A percentile compares a stretch with the other conserved stretches of the same genome.
Conservation (phyloP, 129 eudicot species). For the Gnaphalium uliginosum region DNA sequence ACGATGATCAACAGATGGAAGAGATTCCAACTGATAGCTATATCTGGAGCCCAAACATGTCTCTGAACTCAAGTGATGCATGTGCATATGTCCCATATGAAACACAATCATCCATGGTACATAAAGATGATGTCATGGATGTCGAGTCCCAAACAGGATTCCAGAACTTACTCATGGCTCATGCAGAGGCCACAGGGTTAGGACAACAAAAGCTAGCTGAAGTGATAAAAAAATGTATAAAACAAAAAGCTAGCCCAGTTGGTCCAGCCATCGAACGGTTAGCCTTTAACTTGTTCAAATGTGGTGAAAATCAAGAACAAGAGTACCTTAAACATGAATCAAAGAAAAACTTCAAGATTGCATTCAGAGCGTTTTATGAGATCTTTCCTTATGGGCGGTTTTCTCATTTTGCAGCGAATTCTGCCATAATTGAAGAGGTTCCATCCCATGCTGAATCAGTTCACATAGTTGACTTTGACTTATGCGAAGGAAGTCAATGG, state of each 20-base stretch:
- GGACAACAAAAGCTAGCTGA: constrained; percentile 44
- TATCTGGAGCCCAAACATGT: constrained; percentile 41
- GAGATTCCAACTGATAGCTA: constrained; percentile 31
- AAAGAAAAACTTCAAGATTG: constrained; percentile 34
- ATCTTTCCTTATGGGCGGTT: constrained; percentile 53
- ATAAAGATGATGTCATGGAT: constrained; percentile 36
- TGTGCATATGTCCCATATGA: constrained; percentile 16
- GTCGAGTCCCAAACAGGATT: constrained; percentile 34
- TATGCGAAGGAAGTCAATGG: constrained; percentile 70
- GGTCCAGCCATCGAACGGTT: constrained; percentile 57
- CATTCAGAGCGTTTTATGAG: constrained; percentile 52
- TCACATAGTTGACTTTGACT: constrained; percentile 60
- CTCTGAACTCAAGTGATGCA: constrained; percentile 27
- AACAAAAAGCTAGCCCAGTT: constrained; percentile 42
- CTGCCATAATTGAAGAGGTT: constrained; percentile 56
- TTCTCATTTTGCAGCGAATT: constrained; percentile 65
- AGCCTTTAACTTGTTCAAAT: constrained; percentile 40
- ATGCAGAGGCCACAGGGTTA: constrained; percentile 57
- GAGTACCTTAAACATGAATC: constrained; percentile 49
- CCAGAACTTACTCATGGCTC: constrained; percentile 47
- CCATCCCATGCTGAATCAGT: constrained; percentile 38
- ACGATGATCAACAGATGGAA: constrained; percentile 41
- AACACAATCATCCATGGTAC: neutral
- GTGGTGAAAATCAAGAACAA: constrained; percentile 39
- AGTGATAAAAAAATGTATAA: constrained; percentile 41